Percentiles rank a stretch among this genome's conserved stretches.
Evolutionary conservation across 2,329 filamentous ascomycete genomes (phyloP).

Genomic region (Parascedosporium putredinis): DNA sequence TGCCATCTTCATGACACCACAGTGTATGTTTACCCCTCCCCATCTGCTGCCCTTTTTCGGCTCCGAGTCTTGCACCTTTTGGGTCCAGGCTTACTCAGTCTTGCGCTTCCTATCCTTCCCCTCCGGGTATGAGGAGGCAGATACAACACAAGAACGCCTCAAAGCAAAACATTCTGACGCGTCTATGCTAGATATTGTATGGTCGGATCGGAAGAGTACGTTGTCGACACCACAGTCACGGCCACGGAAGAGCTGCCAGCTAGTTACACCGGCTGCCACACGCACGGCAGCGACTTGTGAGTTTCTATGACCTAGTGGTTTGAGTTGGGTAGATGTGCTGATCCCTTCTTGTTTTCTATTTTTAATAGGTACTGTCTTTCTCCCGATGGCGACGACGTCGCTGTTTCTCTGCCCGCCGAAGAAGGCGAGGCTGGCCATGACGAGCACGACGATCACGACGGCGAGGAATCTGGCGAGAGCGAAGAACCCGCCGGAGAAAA

Average conservation of each 20-base stretch:
- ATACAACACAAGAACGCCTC: too few species aligned
- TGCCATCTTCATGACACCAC: conserved; percentile 31
- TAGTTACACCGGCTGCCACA: conserved; percentile 55
- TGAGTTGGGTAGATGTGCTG: background rate
- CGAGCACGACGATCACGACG: conserved; percentile 16
- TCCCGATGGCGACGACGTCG: conserved; percentile 48
- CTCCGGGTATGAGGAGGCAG: too few species aligned
- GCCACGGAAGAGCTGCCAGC: conserved; percentile 46
- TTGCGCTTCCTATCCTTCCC: too few species aligned
- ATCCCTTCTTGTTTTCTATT: background rate
- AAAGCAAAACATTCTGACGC: too few species aligned
- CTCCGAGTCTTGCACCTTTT: too few species aligned
- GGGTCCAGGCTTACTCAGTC: too few species aligned
- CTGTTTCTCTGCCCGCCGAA: conserved; percentile 23
- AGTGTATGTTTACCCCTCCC: conserved; percentile 22
- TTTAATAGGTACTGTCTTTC: conserved; percentile 50
- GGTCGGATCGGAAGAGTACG: conserved; percentile 30
- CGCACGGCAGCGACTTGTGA: conserved; percentile 47
- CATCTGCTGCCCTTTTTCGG: conserved; percentile 4
- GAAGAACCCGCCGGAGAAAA: conserved; percentile 20
- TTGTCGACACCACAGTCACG: conserved; percentile 36
- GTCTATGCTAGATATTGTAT: conserved; percentile 38
- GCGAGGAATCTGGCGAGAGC: conserved; percentile 12
- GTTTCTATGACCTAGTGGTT: too few species aligned
- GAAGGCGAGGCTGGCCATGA: conserved; percentile 24